phyloP scores from a whole-genome alignment of 2,329 filamentous ascomycete species.

The Botrytis cinerea region DNA sequence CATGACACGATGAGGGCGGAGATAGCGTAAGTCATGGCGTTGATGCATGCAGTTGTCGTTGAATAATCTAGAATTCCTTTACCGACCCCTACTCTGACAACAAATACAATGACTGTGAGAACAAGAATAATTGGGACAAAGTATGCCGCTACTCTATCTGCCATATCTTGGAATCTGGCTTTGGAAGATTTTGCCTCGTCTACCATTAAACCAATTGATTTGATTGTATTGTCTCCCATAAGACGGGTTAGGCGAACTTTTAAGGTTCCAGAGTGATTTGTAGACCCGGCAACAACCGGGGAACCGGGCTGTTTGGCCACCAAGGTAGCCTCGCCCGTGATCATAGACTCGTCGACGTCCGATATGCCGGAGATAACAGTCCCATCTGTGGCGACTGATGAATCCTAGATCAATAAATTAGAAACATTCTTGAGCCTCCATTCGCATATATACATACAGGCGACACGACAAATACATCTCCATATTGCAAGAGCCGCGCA shows the following conservation, averaged over 20 bases:
- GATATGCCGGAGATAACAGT: constrained; percentile 61
- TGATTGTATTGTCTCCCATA: constrained; percentile 71
- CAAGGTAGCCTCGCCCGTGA: constrained; percentile 69
- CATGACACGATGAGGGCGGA: constrained; percentile 71
- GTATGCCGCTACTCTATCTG: constrained; percentile 65
- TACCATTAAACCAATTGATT: constrained; percentile 67
- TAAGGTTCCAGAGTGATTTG: constrained; percentile 65
- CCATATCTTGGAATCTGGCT: constrained; percentile 66
- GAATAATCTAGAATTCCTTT: constrained; percentile 44
- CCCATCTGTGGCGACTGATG: constrained; percentile 67
- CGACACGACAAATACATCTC: constrained; percentile 64
- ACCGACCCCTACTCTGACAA: constrained; percentile 66
- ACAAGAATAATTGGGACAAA: constrained; percentile 68
- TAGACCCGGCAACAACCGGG: constrained; percentile 65
- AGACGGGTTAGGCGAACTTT: constrained; percentile 61
- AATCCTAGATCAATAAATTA: constrained; percentile 44
- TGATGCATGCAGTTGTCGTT: constrained; percentile 54
- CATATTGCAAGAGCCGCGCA: constrained; percentile 66
- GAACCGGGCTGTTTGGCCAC: constrained; percentile 59
- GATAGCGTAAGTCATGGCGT: constrained; percentile 71
- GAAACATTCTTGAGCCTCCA: too few species aligned
- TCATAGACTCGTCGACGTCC: constrained; percentile 75
- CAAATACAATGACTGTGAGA: constrained; percentile 61
- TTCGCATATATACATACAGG: constrained; percentile 43
- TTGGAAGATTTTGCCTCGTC: constrained; percentile 70